Evolutionary conservation across 192 early-diverging fungal species (phyloP), one percentile per base, ranked within the genome.

Genomic region (Backusella circina): DNA sequence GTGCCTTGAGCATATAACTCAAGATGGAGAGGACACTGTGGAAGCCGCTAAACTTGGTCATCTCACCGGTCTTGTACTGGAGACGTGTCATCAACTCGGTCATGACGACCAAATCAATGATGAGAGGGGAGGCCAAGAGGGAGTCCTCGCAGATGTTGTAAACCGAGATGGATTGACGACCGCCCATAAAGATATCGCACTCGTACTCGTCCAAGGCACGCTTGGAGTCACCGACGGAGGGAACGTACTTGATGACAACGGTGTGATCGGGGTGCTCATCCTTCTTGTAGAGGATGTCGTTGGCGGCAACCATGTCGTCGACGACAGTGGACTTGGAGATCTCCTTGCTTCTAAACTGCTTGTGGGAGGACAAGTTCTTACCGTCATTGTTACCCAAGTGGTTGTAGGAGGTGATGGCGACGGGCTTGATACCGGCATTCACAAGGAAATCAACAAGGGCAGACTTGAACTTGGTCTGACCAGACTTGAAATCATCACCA

Each of bases 91-190:
- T 95, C 73, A 99, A 88, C 88, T 99, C 98, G 73, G 95, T 93
- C 81, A 99, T 84, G 81, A 98, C 93, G 71, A 92, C 91, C 75
- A 99, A 85, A 77, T 99, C 98, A 80, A 99, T 89, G 86, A 99
- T 99, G 50, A 99, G 86, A 50, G 98, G 98, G 67, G 95, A 94
- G 68, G 98, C 98, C 73, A 99, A 90, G 73, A 99, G 91, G 57
- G 97, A 98, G 84, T 99, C 98, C 87, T 99, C 98, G 86, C 98
- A 99, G 31, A 96, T 95, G 86, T 99, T 99, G 91, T 97, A 98
- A 80, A 97, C 79, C 67, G 98, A 98, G 82, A 99, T 95, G 73
- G 95, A 96, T 88, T 93, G 94, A 73, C 94, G 92, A 41, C 98
- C 98, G 47, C 95, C 95, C 97, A 99, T 99, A 79, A 99, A 99